phyloP scores from a whole-genome alignment of 768 basidiomycete species.

The Russula earlei region DNA sequence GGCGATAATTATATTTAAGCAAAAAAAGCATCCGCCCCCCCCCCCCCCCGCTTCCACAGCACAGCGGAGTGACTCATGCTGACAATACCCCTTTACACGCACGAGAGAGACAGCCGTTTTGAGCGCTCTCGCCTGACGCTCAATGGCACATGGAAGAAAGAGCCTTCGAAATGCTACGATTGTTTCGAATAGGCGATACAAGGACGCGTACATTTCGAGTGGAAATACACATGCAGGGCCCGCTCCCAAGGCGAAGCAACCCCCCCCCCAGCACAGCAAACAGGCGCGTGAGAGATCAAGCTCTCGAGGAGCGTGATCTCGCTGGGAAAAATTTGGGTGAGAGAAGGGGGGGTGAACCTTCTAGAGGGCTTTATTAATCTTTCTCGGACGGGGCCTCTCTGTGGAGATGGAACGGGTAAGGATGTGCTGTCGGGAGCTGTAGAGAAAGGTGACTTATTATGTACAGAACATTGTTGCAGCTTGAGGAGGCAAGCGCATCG shows the following conservation, averaged over 20 bases:
- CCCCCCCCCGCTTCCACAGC: no score
- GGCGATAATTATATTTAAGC: background rate
- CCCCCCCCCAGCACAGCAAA: background rate
- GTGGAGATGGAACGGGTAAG: conserved; percentile 11
- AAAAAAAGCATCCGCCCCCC: background rate
- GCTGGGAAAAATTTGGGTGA: background rate
- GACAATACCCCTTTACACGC: background rate
- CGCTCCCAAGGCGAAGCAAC: background rate
- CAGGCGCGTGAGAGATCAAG: background rate
- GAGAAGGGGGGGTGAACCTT: background rate
- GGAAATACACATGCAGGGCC: conserved; percentile 5
- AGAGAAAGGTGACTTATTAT: conserved; percentile 61
- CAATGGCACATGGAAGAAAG: background rate
- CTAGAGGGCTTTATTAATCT: background rate
- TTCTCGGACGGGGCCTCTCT: conserved; percentile 17
- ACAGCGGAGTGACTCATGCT: background rate
- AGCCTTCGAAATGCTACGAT: background rate
- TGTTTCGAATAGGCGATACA: conserved; percentile 2
- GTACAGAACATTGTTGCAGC: conserved; percentile 94
- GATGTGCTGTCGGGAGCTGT: background rate
- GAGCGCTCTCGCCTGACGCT: background rate
- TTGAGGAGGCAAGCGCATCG: conserved; percentile 24
- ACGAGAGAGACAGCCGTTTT: background rate
- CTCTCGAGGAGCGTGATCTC: background rate
- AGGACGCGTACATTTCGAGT: conserved; percentile 1